Evolutionary conservation across 352 stramenopile species (phyloP), one percentile per base, ranked within the genome.

Genomic region (Phytophthora podocarpi): DNA sequence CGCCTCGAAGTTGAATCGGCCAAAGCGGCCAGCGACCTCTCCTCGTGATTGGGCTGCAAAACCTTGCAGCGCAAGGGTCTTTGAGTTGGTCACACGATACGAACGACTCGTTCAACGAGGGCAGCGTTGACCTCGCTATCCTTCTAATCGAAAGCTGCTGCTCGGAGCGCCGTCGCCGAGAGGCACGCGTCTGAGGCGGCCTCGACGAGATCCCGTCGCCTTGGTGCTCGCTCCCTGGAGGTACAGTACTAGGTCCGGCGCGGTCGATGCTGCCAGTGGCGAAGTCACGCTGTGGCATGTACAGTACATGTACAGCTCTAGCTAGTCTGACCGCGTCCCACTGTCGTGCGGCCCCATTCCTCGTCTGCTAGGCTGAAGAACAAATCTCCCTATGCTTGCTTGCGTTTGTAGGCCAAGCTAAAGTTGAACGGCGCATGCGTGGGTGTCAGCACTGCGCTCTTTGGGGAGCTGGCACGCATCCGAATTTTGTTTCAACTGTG

Each of bases 101-200:
- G n/a, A n/a, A n/a, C n/a, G n/a, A n/a, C n/a, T n/a, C n/a, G n/a
- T n/a, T n/a, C n/a, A n/a, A n/a, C 24, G 24, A 13, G 18, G 24
- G 16, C 37, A 24, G 23, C 39, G 6, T 30, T n/a, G 37, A n/a
- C n/a, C n/a, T 13, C 27, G 16, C 9, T n/a, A 30, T 46, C 10
- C 21, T 46, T 46, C 39, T 31, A 31, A 46, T 46, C 39, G 39
- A 46, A 46, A 15, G 7, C 23, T n/a, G n/a, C n/a, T n/a, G n/a
- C n/a, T n/a, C n/a, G n/a, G n/a, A n/a, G 39, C 32, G 3, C 4
- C 32, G 12, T 15, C 13, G 32, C 11, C 32, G 32, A 18, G 32
- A 37, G 32, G 32, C 32, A 15, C 32, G 32, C 10, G 32, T 37
- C 32, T 37, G 11, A 37, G 32, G 32, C 32, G 32, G 11, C 11